Evolutionary conservation across 352 stramenopile genomes (phyloP), one percentile per base, ranked within the genome.

Genomic region (Phytophthora podocarpi): DNA sequence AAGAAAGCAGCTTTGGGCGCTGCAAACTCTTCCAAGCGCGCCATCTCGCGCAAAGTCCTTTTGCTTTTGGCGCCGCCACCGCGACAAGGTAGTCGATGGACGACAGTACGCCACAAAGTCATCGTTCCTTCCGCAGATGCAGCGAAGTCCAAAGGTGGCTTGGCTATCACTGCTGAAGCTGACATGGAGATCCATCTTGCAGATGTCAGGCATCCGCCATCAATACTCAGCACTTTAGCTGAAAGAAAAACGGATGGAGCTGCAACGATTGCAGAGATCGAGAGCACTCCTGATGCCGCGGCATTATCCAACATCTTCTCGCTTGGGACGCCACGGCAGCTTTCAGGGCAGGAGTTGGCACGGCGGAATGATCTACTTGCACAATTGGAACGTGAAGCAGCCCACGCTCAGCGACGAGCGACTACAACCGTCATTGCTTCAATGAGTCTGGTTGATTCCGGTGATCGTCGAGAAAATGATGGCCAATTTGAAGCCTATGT

Each of bases 261-360:
- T 26, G 52, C 28, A 32, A 20, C 27, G 6, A 32, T 60, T 13
- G 23, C 13, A 34, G 18, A 54, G 15, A 47, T 21, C 18, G 43
- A 63, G 2, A 42, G 63, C 7, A 49, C 21, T 13, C 21, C 27
- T 2, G 59, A 74, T 9, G 54, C 66, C 0, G 74, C 75, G 0
- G 43, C 75, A 21, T 56, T 89, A 5, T 69, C 74, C 10, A 85
- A 89, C 41, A 87, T 89, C 15, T 89, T 90, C 41, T 70, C 72
- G 2, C 72, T 89, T 8, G 76, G 78, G 1, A 90, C 78, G 10
- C 81, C 81, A 9, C 72, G 78, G 5, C 78, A 87, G 31, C 56
- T 90, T 34, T 74, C 60, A 21, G 47, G 42, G 2, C 59, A 77
- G 0, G 81, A 90, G 32, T 50, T 86, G 18, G 70, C 78, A 15